Evolutionary conservation across 2,329 filamentous ascomycete genomes (phyloP).

Genomic region (Coniochaeta ligniaria): DNA sequence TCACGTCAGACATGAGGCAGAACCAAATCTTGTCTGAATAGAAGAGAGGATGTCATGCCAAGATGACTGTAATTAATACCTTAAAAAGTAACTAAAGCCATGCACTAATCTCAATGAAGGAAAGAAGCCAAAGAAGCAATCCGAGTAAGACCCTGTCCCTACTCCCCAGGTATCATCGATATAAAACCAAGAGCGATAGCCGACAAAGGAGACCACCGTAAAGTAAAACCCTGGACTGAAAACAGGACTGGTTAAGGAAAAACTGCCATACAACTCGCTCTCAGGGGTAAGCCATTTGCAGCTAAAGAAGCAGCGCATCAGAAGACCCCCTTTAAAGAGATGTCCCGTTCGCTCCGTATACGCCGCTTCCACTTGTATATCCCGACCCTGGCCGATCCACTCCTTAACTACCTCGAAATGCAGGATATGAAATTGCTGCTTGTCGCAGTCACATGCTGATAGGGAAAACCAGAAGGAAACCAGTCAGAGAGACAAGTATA

Average conservation of each 20-base stretch:
- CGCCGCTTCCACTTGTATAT: not conserved
- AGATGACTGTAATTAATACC: not conserved
- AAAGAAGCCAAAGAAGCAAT: conserved; percentile 18
- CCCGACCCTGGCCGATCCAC: not conserved
- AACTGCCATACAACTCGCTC: not conserved
- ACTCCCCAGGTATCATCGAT: conserved; percentile 4
- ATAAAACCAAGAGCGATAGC: not conserved
- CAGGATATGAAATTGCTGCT: not conserved
- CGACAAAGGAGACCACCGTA: not conserved
- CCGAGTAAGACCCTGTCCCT: conserved; percentile 1
- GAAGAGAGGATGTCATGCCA: not conserved
- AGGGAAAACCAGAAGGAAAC: not conserved
- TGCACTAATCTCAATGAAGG: not conserved
- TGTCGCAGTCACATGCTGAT: conserved; percentile 1
- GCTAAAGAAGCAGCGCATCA: not conserved
- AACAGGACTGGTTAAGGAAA: not conserved
- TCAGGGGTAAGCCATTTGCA: not conserved
- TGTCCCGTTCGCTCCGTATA: not conserved
- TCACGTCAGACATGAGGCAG: not conserved
- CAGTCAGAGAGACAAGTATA: not conserved
- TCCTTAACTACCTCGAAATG: conserved; percentile 1
- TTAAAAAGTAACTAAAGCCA: not conserved
- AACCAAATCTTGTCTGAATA: not conserved
- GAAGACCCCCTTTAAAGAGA: not conserved
- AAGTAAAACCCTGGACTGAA: not conserved